phyloP scores from a whole-genome alignment of 768 basidiomycete genomes.

The Amanita muscaria region DNA sequence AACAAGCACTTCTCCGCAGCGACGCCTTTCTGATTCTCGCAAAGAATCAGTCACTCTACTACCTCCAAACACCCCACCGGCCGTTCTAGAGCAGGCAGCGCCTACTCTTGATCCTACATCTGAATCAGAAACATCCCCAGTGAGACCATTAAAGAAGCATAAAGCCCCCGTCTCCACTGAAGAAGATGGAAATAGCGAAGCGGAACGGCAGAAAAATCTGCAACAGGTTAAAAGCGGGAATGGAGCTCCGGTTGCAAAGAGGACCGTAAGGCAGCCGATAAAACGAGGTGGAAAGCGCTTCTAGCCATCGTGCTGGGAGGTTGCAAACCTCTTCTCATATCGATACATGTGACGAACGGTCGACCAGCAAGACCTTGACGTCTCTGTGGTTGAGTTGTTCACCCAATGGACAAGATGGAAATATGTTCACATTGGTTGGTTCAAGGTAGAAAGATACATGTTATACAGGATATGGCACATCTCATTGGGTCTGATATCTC shows the following conservation, averaged over 20 bases:
- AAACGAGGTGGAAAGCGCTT: conserved; percentile 72
- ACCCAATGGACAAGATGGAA: too few relatives aligned
- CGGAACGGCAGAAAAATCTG: conserved; percentile 35
- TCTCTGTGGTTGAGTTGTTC: too few relatives aligned
- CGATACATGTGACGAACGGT: too few relatives aligned
- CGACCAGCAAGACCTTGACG: too few relatives aligned
- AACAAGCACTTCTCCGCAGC: conserved; percentile 12
- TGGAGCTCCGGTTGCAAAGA: conserved; percentile 27
- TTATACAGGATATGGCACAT: too few relatives aligned
- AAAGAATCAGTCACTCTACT: not conserved
- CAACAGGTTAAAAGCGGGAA: conserved; percentile 8
- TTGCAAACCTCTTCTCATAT: not conserved
- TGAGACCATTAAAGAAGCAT: conserved; percentile 41
- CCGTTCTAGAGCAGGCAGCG: not conserved
- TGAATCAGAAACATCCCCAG: conserved; percentile 48
- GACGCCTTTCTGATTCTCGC: conserved; percentile 6
- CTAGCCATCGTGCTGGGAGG: conserved; percentile 28
- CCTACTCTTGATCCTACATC: conserved; percentile 20
- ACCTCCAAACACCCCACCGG: not conserved
- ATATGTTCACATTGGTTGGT: too few relatives aligned
- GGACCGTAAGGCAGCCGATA: conserved; percentile 63
- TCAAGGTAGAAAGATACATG: too few relatives aligned
- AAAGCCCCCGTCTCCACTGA: conserved; percentile 22
- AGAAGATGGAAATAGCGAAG: conserved; percentile 49
- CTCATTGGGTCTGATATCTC: too few relatives aligned